A percentile compares a stretch with the other conserved stretches of the same genome.
These are phyloP conservation scores for Sclerotiophoma versabilis DNA, from an alignment of 2,329 filamentous ascomycete genomes.

Conservation along the genomic window DNA sequence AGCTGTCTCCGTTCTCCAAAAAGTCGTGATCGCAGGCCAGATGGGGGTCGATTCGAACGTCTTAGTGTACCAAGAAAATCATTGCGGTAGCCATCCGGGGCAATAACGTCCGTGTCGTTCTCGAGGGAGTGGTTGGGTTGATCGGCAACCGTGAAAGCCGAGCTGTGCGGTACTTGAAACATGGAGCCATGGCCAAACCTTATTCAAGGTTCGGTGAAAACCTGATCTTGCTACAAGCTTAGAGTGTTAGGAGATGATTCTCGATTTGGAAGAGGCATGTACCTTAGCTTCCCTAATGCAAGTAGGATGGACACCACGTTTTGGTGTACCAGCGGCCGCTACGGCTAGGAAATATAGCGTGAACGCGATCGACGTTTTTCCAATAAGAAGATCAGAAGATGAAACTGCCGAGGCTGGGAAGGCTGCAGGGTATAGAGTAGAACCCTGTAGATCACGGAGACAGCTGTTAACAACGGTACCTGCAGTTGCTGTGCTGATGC, in stretches of 20 bases:
- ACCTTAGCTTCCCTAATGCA: background rate
- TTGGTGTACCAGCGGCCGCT: background rate
- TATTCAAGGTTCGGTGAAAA: background rate
- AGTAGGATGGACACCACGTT: background rate
- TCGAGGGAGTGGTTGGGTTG: background rate
- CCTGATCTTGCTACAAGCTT: background rate
- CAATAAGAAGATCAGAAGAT: background rate
- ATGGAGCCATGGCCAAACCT: background rate
- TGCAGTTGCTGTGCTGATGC: background rate
- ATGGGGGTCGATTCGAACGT: background rate
- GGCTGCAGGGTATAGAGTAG: background rate
- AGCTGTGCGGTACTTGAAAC: background rate
- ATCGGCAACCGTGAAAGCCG: background rate
- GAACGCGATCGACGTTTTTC: background rate
- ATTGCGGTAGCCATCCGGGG: background rate
- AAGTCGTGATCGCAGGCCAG: background rate
- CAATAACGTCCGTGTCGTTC: background rate
- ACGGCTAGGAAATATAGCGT: constrained; percentile 4
- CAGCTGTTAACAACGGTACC: background rate
- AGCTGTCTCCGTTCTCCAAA: background rate
- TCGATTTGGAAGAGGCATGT: background rate
- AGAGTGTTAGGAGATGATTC: background rate
- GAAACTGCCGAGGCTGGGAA: background rate
- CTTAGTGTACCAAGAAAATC: background rate
- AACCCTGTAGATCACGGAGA: background rate